Evolutionary conservation across 1,284 basidiomycete genomes (phyloP).

Genomic region (Ustilago loliicola): DNA sequence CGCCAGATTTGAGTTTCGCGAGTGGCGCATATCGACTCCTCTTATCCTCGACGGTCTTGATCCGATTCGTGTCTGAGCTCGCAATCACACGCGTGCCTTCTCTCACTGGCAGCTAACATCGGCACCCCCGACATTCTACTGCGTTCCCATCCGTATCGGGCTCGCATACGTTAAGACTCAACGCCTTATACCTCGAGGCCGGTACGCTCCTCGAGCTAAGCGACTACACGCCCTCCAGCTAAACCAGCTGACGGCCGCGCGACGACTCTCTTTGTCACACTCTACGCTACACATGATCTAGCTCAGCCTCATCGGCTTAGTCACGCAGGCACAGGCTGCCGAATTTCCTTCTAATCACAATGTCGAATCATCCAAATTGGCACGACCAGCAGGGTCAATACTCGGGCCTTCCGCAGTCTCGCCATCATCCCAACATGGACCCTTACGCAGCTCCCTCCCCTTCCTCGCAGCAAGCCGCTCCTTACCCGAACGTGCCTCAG

Average conservation of each 20-base stretch:
- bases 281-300: constrained; percentile 15
- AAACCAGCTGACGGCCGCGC: not conserved
- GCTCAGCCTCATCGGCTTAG: not conserved
- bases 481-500: constrained; percentile 14
- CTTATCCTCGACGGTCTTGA: not conserved
- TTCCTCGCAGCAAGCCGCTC: constrained; percentile 19
- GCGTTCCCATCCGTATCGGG: not conserved
- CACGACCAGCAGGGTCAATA: constrained; percentile 43
- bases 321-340: constrained; percentile 12
- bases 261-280: not conserved
- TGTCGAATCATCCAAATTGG: constrained; percentile 46
- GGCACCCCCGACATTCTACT: not conserved
- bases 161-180: not conserved
- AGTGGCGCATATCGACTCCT: not conserved
- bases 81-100: not conserved
- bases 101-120: not conserved
- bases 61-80: not conserved
- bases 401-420: constrained; percentile 20
- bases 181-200: not conserved
- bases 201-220: constrained; percentile 4
- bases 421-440: constrained; percentile 45
- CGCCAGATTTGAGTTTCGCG: not conserved
- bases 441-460: constrained; percentile 31
- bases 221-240: not conserved
- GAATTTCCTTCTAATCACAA: constrained; percentile 3